Evolutionary conservation across 805 yeast genomes (phyloP).

Genomic region (Candida ipomoeae): DNA sequence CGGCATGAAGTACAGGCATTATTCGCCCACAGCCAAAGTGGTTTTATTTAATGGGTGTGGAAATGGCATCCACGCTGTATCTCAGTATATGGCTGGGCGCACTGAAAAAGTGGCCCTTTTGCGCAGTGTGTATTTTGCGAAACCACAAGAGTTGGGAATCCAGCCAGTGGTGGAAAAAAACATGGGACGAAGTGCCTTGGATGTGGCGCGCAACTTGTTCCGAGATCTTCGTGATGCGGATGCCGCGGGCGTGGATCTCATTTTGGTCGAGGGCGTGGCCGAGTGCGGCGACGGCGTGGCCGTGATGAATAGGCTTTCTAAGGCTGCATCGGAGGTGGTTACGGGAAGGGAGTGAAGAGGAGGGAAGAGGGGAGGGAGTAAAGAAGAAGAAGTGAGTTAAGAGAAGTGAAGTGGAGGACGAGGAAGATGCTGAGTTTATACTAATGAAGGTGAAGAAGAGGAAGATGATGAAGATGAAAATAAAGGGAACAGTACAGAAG

Average conservation of each 20-base stretch:
- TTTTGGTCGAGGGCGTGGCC: constrained; percentile 79
- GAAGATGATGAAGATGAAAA: no score
- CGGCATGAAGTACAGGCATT: constrained; percentile 96
- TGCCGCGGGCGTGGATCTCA: constrained; percentile 58
- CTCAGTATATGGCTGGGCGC: constrained; percentile 20
- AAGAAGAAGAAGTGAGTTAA: no score
- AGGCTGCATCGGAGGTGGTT: constrained; percentile 66
- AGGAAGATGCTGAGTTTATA: no score
- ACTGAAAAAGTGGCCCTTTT: constrained; percentile 48
- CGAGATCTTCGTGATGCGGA: constrained; percentile 72
- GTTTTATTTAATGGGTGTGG: constrained; percentile 54
- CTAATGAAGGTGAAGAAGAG: no score
- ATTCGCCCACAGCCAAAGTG: constrained; percentile 86
- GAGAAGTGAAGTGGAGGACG: no score
- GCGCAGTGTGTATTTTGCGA: constrained; percentile 35
- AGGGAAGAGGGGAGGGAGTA: no score
- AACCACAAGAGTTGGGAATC: constrained; percentile 16
- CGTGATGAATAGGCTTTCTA: constrained; percentile 83
- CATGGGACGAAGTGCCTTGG: constrained; percentile 47
- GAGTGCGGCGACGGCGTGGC: constrained; percentile 84
- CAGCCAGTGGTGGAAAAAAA: constrained; percentile 25
- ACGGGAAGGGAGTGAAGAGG: neutral
- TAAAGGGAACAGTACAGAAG: no score
- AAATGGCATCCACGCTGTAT: constrained; percentile 36
- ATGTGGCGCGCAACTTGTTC: constrained; percentile 75